Base-by-base conservation (phyloP, 108 stramenopile species). In the Cylindrotheca fusiformis region DNA sequence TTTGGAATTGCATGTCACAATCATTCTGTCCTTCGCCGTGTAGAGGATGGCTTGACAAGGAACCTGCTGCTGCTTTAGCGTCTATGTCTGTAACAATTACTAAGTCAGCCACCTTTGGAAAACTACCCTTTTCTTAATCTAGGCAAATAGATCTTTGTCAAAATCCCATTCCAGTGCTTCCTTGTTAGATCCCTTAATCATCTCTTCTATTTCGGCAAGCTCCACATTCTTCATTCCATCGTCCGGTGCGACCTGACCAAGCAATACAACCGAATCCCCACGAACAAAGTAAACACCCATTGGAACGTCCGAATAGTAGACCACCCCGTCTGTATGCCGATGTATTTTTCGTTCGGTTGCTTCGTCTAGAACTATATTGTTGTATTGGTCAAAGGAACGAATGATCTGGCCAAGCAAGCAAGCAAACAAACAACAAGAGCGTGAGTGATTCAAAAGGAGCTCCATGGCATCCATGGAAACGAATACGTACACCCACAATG, bases 351-450 rank as follows among this genome's bases (percentile, higher is more conserved):
- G 83, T 79, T 98, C 97, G 25, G 78, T 82, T n/a, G 93, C 84
- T 46, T 95, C 92, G 36, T 95, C 87, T 52, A 98, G 52, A 0
- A 98, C 89, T 75, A 97, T 76, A 57, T 98, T 98, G 51, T 75
- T 77, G 78, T 86, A 98, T 75, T 98, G 97, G 72, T 98, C 97
- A 72, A 93, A 98, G 24, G 84, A 85, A 29, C 94, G 85, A 48
- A 96, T 67, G 30, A 75, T 61, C 72, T 74, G 20, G n/a, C 25
- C 6, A 1, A 50, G 12, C 6, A 30, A 48, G 6, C 8, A 46
- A 17, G 17, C 45, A 61, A 32, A 3, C 8, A 19, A 27, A 26
- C 23, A 22, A 26, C 14, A 29, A 50, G 31, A 24, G n/a, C n/a
- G n/a, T n/a, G n/a, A n/a, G n/a, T n/a, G 30, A 61, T 31, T 45